These are phyloP conservation scores for Cyclotella baltica DNA, from an alignment of 108 stramenopile species.

Conservation along the genomic window DNA sequence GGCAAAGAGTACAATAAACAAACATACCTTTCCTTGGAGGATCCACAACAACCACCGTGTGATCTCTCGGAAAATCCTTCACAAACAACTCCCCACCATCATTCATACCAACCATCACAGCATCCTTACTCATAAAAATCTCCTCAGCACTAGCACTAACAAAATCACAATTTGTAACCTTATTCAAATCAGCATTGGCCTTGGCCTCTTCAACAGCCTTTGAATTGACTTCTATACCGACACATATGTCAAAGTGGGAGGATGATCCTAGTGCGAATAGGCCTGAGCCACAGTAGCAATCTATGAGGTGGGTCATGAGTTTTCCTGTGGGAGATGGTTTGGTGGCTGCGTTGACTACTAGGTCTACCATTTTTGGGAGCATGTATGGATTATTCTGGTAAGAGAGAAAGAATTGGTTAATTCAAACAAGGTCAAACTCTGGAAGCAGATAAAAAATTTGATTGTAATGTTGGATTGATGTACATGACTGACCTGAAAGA, in stretches of 20 bases:
- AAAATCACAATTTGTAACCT: conserved; percentile 82
- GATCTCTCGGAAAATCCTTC: conserved; percentile 75
- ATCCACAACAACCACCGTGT: conserved; percentile 95
- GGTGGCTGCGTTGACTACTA: conserved; percentile 78
- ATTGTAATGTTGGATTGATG: not conserved
- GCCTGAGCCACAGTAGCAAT: conserved; percentile 98
- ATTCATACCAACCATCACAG: conserved; percentile 20
- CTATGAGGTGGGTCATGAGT: conserved; percentile 82
- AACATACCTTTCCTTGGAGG: conserved; percentile 89
- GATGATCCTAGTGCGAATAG: conserved; percentile 89
- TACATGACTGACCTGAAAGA: conserved; percentile 66
- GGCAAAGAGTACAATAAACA: not conserved
- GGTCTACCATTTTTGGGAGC: conserved; percentile 91
- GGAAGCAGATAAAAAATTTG: not conserved
- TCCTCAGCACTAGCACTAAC: conserved; percentile 89
- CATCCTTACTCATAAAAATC: conserved; percentile 76
- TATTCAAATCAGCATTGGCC: conserved; percentile 85
- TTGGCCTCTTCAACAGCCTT: conserved; percentile 81
- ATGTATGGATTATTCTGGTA: conserved; percentile 95
- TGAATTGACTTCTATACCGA: conserved; percentile 95
- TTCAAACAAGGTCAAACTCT: not conserved
- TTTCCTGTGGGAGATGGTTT: conserved; percentile 28
- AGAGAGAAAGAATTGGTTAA: not conserved
- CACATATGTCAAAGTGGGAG: conserved; percentile 77
- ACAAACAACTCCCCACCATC: conserved; percentile 44